Percentiles rank a stretch among this genome's conserved stretches.
phyloP scores from a whole-genome alignment of 2,329 filamentous ascomycete species.

The Colletotrichum endophyticum region DNA sequence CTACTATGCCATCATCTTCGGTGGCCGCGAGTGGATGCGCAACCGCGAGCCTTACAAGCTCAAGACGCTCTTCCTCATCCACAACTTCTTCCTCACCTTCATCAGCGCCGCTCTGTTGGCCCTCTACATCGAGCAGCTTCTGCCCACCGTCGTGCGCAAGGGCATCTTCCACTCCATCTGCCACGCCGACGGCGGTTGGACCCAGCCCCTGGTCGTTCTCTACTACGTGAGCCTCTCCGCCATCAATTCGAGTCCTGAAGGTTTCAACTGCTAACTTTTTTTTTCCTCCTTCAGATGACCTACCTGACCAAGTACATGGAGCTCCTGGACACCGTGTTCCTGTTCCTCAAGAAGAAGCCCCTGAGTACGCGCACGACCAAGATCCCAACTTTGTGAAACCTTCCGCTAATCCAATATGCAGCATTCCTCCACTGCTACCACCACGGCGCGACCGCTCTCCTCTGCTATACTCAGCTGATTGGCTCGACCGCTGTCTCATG shows the following conservation, averaged over 20 bases:
- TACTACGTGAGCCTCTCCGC: conserved; percentile 80
- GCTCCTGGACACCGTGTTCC: conserved; percentile 92
- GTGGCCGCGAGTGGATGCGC: conserved; percentile 91
- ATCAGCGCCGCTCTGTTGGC: conserved; percentile 82
- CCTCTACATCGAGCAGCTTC: conserved; percentile 89
- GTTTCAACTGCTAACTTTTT: conserved; percentile 2
- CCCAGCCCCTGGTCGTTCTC: conserved; percentile 86
- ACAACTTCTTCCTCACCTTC: conserved; percentile 92
- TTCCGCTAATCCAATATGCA: conserved; percentile 40
- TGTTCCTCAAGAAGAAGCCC: conserved; percentile 99
- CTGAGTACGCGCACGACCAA: conserved; percentile 63
- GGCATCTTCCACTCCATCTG: conserved; percentile 94
- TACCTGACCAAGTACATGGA: conserved; percentile 99
- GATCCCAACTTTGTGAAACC: not conserved
- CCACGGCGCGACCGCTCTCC: conserved; percentile 93
- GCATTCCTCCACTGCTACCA: conserved; percentile 99
- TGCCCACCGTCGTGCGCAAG: conserved; percentile 79
- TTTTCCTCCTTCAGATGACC: conserved; percentile 70
- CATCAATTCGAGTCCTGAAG: not conserved
- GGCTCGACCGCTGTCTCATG: conserved; percentile 93
- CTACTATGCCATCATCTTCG: conserved; percentile 95
- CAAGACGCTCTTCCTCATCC: conserved; percentile 88
- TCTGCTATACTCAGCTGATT: conserved; percentile 97
- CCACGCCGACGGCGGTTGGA: conserved; percentile 84
- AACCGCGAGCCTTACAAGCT: conserved; percentile 85